phyloP scores from a whole-genome alignment of 163 green algal genomes.

The Chlamydomonas reinhardtii region DNA sequence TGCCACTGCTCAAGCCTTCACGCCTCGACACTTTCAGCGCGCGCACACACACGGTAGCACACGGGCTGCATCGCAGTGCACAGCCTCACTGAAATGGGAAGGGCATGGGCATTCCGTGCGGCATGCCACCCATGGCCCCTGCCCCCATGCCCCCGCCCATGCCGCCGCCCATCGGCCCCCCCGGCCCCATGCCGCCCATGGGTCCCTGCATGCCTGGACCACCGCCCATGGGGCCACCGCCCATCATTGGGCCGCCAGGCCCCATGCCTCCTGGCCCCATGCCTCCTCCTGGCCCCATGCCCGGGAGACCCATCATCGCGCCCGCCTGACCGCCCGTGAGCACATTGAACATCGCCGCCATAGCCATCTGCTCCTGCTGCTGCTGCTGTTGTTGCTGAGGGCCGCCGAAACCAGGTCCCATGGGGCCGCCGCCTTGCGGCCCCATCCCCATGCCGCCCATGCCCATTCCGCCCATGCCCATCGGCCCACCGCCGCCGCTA shows the following conservation, averaged over 20 bases:
- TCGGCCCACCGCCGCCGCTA: too few relatives aligned
- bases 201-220: slow-evolving; percentile 16
- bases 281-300: neutral
- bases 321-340: neutral
- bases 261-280: slow-evolving; percentile 20
- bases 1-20: too few relatives aligned
- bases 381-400: slow-evolving; percentile 40
- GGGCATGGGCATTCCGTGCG: slow-evolving; percentile 33
- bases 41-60: too few relatives aligned
- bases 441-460: neutral
- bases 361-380: slow-evolving; percentile 13
- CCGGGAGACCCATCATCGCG: slow-evolving; percentile 6
- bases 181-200: neutral
- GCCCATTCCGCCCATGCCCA: too few relatives aligned
- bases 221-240: neutral
- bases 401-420: neutral
- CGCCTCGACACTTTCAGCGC: too few relatives aligned
- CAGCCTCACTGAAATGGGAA: slow-evolving; percentile 34
- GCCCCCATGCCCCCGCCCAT: neutral
- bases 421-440: neutral
- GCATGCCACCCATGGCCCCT: neutral
- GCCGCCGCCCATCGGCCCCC: neutral
- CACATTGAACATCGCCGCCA: slow-evolving; percentile 17
- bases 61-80: too few relatives aligned
- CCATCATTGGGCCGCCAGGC: neutral